Evolutionary conservation across 176 grass and related monocot species (phyloP), one percentile per base, ranked within the genome.

Genomic region (Cenchrus fungigraminus): DNA sequence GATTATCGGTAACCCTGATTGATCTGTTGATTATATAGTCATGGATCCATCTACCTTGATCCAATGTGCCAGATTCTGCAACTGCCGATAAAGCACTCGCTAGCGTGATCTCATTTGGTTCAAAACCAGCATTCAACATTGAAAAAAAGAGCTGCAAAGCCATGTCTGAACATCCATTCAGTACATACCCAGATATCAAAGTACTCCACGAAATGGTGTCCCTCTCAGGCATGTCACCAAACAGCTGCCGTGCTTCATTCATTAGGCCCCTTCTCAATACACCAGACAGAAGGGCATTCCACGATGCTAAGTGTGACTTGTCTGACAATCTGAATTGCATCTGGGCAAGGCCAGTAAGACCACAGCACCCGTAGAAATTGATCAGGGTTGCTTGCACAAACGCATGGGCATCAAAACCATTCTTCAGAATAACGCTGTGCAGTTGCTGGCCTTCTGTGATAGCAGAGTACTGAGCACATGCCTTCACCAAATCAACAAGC

Each of bases 371-470:
- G 31, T 95, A 95, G 71, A 90, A 88, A 86, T 90, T 82, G 71
- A 95, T 86, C 71, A 95, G 25, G 14, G 90, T 88, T 4, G 85
- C 82, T 64, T 95, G 93, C 16, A 95, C 85, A 88, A 92, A 92
- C 47, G 54, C 34, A 76, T 92, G 85, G 25, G 55, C 4, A 32
- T 95, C 90, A 43, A 95, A 88, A 75, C 90, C 93, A 73, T 85
- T 74, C 85, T 95, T 95, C 10, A 80, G 45, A 82, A 90, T 84
- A 52, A 69, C 76, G 17, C 85, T 57, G 31, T 95, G 93, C 12
- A 95, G 83, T 40, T 95, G 93, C 79, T 74, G 79, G 51, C 93
- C 93, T 86, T 92, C 90, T 29, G 29, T 6, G 37, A 86, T 52
- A n/a, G 76, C 79, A 55, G 51, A 80, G 62, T 70, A n/a, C 12